phyloP scores from a whole-genome alignment of 2,329 filamentous ascomycete species.

The Emmonsiellopsis sp. region DNA sequence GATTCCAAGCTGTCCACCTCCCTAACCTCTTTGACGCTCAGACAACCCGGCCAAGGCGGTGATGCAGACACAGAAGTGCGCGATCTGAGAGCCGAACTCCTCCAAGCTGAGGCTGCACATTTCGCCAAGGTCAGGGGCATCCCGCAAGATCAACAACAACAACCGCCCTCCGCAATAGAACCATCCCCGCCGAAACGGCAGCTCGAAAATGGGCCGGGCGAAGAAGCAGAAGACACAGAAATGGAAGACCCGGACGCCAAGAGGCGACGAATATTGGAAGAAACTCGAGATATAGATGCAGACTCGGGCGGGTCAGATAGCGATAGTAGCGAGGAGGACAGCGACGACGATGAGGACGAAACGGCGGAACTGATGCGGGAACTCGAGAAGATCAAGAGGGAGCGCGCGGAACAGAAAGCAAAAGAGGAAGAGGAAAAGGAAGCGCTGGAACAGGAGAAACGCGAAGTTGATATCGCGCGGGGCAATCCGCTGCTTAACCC shows the following conservation, averaged over 20 bases:
- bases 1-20: background rate
- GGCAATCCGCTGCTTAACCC: slow-evolving; percentile 86
- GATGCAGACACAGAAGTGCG: slow-evolving; percentile 60
- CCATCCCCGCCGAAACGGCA: slow-evolving; percentile 53
- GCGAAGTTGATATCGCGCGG: slow-evolving; percentile 79
- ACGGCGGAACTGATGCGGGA: slow-evolving; percentile 86
- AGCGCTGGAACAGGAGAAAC: slow-evolving; percentile 71
- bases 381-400: slow-evolving; percentile 84
- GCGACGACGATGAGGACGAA: slow-evolving; percentile 69
- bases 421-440: slow-evolving; percentile 72
- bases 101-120: slow-evolving; percentile 79
- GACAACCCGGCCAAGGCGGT: slow-evolving; percentile 82
- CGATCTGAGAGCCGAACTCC: slow-evolving; percentile 81
- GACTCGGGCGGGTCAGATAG: slow-evolving; percentile 58
- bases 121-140: slow-evolving; percentile 74
- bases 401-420: slow-evolving; percentile 72
- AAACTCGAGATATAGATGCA: slow-evolving; percentile 80
- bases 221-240: slow-evolving; percentile 28
- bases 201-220: slow-evolving; percentile 44
- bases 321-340: slow-evolving; percentile 54
- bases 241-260: slow-evolving; percentile 72
- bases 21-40: slow-evolving; percentile 21
- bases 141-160: slow-evolving; percentile 29
- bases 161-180: slow-evolving; percentile 19
- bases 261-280: slow-evolving; percentile 75